These are phyloP conservation scores for Talaromyces borbonicus DNA, from an alignment of 495 filamentous ascomycete genomes.

Conservation along the genomic window DNA sequence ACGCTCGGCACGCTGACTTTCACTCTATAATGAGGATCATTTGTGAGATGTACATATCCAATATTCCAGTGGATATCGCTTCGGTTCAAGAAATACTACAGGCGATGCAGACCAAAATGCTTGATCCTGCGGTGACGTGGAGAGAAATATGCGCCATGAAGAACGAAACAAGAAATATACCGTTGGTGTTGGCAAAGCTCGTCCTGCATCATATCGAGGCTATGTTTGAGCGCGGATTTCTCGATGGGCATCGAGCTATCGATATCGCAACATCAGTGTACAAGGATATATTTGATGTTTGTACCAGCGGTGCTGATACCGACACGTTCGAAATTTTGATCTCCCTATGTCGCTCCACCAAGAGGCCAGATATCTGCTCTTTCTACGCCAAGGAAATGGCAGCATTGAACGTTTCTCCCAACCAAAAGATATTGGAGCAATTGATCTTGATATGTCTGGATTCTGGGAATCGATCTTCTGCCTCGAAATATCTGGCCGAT, in stretches of 20 bases:
- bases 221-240: slow-evolving; percentile 17
- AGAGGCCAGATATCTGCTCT: slow-evolving; percentile 47
- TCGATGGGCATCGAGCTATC: slow-evolving; percentile 11
- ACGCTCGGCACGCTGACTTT: slow-evolving; percentile 47
- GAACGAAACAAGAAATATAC: slow-evolving; percentile 18
- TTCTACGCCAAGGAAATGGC: slow-evolving; percentile 70
- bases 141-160: slow-evolving; percentile 42
- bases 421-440: slow-evolving; percentile 54
- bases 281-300: slow-evolving; percentile 56
- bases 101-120: slow-evolving; percentile 26
- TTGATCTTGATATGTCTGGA: slow-evolving; percentile 56
- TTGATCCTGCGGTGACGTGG: slow-evolving; percentile 35
- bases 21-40: slow-evolving; percentile 49
- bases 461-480: slow-evolving; percentile 29
- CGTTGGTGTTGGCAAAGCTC: slow-evolving; percentile 21
- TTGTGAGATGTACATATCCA: slow-evolving; percentile 56
- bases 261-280: slow-evolving; percentile 57
- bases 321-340: slow-evolving; percentile 61
- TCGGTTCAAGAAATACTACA: slow-evolving; percentile 50
- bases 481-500: slow-evolving; percentile 32
- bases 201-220: slow-evolving; percentile 25
- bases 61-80: slow-evolving; percentile 17
- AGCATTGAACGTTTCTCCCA: slow-evolving; percentile 47
- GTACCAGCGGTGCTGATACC: slow-evolving; percentile 44
- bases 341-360: slow-evolving; percentile 41